Base-by-base conservation (phyloP, 176 grass and related monocot species). In the Saccharum officinarum region DNA sequence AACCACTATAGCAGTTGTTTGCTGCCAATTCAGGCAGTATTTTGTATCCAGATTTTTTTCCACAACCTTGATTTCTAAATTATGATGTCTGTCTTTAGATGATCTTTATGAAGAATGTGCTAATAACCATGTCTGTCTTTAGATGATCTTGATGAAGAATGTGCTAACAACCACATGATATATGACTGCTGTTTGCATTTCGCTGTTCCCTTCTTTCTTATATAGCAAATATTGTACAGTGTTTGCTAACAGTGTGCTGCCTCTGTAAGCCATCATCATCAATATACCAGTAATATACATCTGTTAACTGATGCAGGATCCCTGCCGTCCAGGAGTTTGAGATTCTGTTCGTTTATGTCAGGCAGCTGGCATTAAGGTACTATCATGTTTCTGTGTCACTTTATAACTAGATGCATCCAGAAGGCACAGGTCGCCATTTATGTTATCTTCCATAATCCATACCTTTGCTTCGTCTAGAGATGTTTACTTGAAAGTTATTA, bases 291-390 rank as follows among this genome's bases (percentile, higher is more conserved):
- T 60, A 75, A 22, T 72, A 73, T 67, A 73, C 46, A 40, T 60
- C 5, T 49, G 6, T 67, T 80, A 73, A 23, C 36, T 17, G 67
- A 84, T 84, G 31, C 80, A 98, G 97, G 97, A 98, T 98, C 97
- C 97, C 47, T 96, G 97, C 75, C 91, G 97, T 34, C 93, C 91
- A 82, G 93, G 93, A 78, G 91, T 98, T 75, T 44, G 30, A 89
- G 91, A 96, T 76, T 88, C 93, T 67, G 90, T 98, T 81, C 55
- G 82, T 9, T 86, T 98, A 66, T 95, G 93, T 77, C 42, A 71
- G 5, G 74, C 55, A 81, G 91, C 97, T 50, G 97, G 93, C 61
- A 89, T 98, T 83, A 94, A 98, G 93, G 97, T 95, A 85, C 73
- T 71, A 54, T 34, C 7, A 22, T 80, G 16, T 10, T 39, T 60